Percentiles rank a stretch among this genome's conserved stretches.
Conservation (phyloP, 768 basidiomycete genomes). For the Candolleomyces eurysporus region DNA sequence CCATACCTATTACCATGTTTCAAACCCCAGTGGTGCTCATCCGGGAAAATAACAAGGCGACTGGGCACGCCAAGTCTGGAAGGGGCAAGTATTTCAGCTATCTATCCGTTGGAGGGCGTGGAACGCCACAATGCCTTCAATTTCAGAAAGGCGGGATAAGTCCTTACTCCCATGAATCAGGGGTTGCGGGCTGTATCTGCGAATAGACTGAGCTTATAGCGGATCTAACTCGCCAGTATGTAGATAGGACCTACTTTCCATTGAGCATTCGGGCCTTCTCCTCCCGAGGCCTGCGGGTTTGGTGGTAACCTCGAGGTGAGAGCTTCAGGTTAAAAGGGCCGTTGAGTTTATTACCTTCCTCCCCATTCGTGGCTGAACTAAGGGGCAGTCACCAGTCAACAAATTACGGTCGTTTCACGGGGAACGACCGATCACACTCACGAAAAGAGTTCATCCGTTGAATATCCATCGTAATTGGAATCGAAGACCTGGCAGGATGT, state of each 20-base stretch:
- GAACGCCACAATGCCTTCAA: conserved; percentile 81
- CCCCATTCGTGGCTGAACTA: conserved; percentile 89
- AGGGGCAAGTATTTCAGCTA: neutral
- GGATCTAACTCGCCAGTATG: neutral
- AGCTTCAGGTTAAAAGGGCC: neutral
- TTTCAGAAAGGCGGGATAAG: conserved; percentile 82
- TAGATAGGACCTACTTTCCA: conserved; percentile 43
- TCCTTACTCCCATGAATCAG: conserved; percentile 88
- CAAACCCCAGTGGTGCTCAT: conserved; percentile 92
- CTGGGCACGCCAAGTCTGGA: conserved; percentile 66
- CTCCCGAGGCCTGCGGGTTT: conserved; percentile 62
- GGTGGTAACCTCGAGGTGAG: neutral
- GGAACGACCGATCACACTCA: conserved; percentile 47
- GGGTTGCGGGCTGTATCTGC: conserved; percentile 76
- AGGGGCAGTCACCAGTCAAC: neutral
- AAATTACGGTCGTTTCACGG: no score
- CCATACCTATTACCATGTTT: conserved; percentile 72
- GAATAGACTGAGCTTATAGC: neutral
- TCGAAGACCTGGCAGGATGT: conserved; percentile 62
- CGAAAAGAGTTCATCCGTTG: conserved; percentile 91
- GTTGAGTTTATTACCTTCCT: conserved; percentile 42
- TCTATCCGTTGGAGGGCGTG: conserved; percentile 51
- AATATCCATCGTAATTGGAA: conserved; percentile 72
- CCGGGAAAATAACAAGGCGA: conserved; percentile 80
- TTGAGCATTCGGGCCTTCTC: conserved; percentile 49